Base-by-base conservation (phyloP, 2,329 filamentous ascomycete genomes). In the Penicillium psychrosexuale region DNA sequence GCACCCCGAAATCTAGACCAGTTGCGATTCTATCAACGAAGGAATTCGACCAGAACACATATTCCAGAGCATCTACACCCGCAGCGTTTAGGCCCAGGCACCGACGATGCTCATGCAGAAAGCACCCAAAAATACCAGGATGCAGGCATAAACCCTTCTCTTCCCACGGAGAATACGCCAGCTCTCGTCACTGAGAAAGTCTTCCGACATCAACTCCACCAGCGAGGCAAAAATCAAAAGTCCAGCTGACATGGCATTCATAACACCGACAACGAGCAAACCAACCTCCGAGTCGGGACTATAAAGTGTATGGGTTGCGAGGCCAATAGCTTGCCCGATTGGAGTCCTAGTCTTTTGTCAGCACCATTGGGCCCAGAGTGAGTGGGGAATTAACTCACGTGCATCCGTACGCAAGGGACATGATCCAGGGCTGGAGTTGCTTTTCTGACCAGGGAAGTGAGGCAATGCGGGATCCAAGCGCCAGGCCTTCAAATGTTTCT, bases 171-270 rank as follows among this genome's bases (percentile, higher is more conserved):
- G 75, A 19, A 82, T 77, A 63, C 79, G 81, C 78, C 89, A 90
- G 71, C 86, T 90, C 77, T 89, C 87, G 62, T 90, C 87, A 12
- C 83, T 85, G 56, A 91, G 69, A 59, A 92, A 92, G 66, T 93
- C 89, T 69, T 92, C 89, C 0, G 88, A 86, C 55, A 93, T 79
- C 15, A 93, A 75, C 72, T 93, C 88, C 0, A 93, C 88, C 22
- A 93, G 74, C 0, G 88, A 89, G 0, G 89, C 88, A 65, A 90
- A 93, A 7, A 92, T 78, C 34, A 93, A 72, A 37, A 93, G 76
- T 0, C 89, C 89, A n/a, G 86, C 84, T 0, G 87, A 90, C 36
- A 93, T 86, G 46, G 88, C 88, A 62, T 93, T 92, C 88, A 92
- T 92, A 63, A 88, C 82, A 13, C 89, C 89, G 1, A 92, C 89